phyloP scores from a whole-genome alignment of 2,329 filamentous ascomycete genomes.

The Chaetomium olivaceum region DNA sequence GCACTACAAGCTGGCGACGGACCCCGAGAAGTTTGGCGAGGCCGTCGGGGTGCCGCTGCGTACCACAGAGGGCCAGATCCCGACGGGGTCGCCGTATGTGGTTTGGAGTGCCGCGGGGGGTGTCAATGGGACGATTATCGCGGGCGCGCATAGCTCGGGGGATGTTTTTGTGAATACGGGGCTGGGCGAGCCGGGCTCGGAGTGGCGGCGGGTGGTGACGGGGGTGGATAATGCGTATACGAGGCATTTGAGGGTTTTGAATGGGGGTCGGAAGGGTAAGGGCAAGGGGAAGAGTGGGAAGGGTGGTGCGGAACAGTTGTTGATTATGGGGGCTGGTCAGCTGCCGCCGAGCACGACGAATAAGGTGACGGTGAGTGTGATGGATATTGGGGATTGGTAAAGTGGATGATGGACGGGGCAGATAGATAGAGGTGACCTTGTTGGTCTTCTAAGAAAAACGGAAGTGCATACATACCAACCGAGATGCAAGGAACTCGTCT shows the following conservation, averaged over 20 bases:
- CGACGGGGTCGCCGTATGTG: conserved; percentile 45
- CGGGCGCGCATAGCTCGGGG: conserved; percentile 42
- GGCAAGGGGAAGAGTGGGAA: no score
- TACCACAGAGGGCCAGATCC: not conserved
- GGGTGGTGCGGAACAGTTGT: conserved; percentile 37
- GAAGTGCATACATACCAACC: no score
- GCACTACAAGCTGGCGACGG: conserved; percentile 40
- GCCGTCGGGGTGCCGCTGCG: conserved; percentile 36
- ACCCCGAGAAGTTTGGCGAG: conserved; percentile 23
- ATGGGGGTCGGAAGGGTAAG: conserved; percentile 32
- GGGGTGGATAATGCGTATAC: conserved; percentile 42
- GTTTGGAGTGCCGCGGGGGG: conserved; percentile 48
- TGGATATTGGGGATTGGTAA: conserved; percentile 30
- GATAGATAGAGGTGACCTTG: no score
- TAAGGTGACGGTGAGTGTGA: conserved; percentile 42
- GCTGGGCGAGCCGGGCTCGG: conserved; percentile 39
- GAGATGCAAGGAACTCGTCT: no score
- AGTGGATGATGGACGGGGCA: not conserved
- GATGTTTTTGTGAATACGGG: conserved; percentile 45
- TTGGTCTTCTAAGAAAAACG: no score
- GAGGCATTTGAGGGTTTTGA: conserved; percentile 41
- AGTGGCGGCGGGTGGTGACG: conserved; percentile 40
- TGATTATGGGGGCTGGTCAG: conserved; percentile 50
- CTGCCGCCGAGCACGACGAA: conserved; percentile 51
- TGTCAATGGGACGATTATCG: conserved; percentile 44